These are phyloP conservation scores for Eucalyptus shirleyi DNA, from an alignment of 345 rosid species.

Conservation along the genomic window DNA sequence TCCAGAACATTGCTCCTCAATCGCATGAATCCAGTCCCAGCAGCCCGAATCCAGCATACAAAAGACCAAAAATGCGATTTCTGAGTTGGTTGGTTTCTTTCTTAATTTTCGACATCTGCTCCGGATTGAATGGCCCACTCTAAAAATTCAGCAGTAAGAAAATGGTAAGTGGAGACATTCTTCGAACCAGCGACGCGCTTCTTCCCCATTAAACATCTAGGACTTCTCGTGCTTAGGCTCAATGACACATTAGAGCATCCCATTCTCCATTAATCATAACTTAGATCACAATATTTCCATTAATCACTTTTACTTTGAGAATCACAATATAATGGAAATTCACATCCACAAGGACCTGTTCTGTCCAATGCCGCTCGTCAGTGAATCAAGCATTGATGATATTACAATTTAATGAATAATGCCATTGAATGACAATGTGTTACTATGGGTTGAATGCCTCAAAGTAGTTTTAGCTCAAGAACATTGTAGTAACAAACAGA, in stretches of 20 bases:
- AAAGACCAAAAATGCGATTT: too few species aligned
- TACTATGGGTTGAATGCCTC: neutral
- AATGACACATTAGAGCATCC: neutral
- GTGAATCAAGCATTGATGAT: neutral
- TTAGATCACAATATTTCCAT: neutral
- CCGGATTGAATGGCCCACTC: neutral
- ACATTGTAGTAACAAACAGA: neutral
- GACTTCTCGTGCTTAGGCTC: neutral
- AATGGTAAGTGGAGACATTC: neutral
- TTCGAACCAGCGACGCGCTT: neutral
- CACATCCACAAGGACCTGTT: slow-evolving; percentile 53
- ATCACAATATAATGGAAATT: slow-evolving; percentile 67
- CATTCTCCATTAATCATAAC: neutral
- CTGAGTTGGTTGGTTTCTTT: neutral
- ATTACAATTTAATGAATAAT: neutral
- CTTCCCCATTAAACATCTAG: neutral
- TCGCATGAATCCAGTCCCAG: too few species aligned
- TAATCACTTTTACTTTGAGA: slow-evolving; percentile 19
- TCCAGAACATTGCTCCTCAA: too few species aligned
- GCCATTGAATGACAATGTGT: neutral
- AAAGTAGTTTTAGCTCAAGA: neutral
- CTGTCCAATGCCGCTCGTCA: slow-evolving; percentile 2
- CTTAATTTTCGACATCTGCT: neutral
- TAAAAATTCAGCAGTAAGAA: neutral
- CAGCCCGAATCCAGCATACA: too few species aligned